These are phyloP conservation scores for Lepidium didymum DNA, from an alignment of 345 rosid species.

Conservation along the genomic window DNA sequence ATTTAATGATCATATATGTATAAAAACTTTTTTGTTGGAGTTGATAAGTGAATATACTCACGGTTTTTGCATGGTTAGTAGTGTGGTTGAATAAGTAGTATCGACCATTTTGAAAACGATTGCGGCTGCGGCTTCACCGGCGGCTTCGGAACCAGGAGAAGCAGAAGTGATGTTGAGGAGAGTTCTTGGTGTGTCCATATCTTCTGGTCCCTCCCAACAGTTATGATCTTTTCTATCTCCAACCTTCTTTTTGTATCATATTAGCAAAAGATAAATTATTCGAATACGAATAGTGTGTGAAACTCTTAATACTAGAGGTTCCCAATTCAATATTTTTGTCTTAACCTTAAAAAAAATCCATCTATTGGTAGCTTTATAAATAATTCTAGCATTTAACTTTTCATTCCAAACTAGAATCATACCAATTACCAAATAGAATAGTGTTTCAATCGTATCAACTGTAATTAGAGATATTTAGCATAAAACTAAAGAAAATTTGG, in stretches of 20 bases:
- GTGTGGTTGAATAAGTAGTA: slow-evolving; percentile 44
- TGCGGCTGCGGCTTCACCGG: slow-evolving; percentile 80
- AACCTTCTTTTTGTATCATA: slow-evolving; percentile 38
- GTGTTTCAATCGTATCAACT: too few species aligned
- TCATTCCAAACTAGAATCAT: too few species aligned
- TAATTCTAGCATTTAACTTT: too few species aligned
- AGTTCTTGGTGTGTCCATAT: slow-evolving; percentile 80
- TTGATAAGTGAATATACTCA: slow-evolving; percentile 6
- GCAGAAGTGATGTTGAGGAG: slow-evolving; percentile 53
- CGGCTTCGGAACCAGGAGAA: slow-evolving; percentile 66
- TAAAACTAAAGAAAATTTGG: too few species aligned
- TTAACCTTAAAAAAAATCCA: too few species aligned
- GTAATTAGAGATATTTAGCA: too few species aligned
- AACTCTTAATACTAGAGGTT: too few species aligned
- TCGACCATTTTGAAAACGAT: slow-evolving; percentile 48
- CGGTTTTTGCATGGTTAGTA: slow-evolving; percentile 54
- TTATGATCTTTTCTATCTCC: slow-evolving; percentile 78
- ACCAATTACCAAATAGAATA: too few species aligned
- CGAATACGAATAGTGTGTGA: too few species aligned
- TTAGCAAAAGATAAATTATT: too few species aligned
- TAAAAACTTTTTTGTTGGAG: background rate
- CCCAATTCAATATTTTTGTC: too few species aligned
- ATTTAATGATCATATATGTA: background rate
- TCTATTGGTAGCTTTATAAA: too few species aligned
- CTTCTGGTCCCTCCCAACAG: slow-evolving; percentile 16